A percentile compares a stretch with the other conserved stretches of the same genome.
These are phyloP conservation scores for Eragrostis tef DNA, from an alignment of 202 grass and related monocot species.

Conservation along the genomic window DNA sequence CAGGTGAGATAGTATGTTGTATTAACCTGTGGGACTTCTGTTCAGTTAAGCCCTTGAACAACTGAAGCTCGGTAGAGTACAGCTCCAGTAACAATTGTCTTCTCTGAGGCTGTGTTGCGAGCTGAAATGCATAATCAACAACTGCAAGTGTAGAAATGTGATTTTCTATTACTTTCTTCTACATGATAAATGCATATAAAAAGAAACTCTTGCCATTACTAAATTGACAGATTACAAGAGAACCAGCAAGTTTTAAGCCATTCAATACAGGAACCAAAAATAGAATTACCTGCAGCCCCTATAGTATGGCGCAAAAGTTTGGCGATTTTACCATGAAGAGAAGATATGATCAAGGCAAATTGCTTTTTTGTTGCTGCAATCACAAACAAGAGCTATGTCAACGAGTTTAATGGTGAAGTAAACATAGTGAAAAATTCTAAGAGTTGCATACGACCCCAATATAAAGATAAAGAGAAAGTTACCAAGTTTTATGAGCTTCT, in stretches of 20 bases:
- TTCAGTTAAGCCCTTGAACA: constrained; percentile 79
- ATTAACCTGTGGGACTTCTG: constrained; percentile 67
- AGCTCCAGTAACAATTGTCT: constrained; percentile 82
- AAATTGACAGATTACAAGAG: not conserved
- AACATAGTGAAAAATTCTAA: constrained; percentile 36
- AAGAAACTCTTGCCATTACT: not conserved
- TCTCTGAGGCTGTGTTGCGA: constrained; percentile 67
- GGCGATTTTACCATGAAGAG: constrained; percentile 77
- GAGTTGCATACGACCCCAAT: not conserved
- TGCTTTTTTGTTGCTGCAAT: constrained; percentile 83
- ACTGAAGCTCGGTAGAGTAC: constrained; percentile 89
- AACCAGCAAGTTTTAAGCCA: not conserved
- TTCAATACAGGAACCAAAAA: constrained; percentile 1
- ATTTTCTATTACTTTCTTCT: constrained; percentile 1
- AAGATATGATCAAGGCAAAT: constrained; percentile 79
- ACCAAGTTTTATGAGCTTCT: constrained; percentile 88
- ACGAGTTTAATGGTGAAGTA: not conserved
- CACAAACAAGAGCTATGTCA: constrained; percentile 42
- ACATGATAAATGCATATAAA: not conserved
- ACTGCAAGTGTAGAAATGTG: constrained; percentile 55
- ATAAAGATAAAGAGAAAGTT: constrained; percentile 18
- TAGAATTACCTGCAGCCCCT: constrained; percentile 72
- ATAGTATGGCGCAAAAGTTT: constrained; percentile 78
- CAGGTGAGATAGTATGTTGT: not conserved
- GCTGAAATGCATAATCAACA: constrained; percentile 74